Conservation (phyloP, 2,329 filamentous ascomycete genomes). For the Fusarium lyarnte region DNA sequence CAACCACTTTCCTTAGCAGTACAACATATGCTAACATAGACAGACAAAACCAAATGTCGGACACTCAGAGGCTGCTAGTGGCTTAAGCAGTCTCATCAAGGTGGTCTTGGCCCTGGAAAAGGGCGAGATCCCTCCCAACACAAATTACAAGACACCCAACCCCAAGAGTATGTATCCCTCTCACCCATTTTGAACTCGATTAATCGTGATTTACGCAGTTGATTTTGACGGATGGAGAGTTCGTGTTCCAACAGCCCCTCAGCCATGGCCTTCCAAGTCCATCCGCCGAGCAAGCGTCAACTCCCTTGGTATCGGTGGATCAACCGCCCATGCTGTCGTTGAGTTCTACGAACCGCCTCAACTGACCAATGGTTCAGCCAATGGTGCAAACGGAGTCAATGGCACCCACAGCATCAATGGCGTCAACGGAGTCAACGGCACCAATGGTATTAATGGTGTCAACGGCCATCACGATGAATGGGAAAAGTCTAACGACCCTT, state of each 20-base stretch:
- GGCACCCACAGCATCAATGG: background rate
- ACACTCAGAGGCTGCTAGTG: slow-evolving; percentile 44
- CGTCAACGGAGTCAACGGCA: background rate
- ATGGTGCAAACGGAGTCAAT: background rate
- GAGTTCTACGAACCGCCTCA: slow-evolving; percentile 37
- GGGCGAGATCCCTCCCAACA: slow-evolving; percentile 41
- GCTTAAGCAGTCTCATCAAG: slow-evolving; percentile 44
- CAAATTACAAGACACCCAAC: slow-evolving; percentile 38
- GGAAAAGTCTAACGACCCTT: background rate
- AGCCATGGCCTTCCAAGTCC: slow-evolving; percentile 38
- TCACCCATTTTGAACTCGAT: background rate
- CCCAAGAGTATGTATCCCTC: slow-evolving; percentile 30
- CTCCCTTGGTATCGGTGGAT: slow-evolving; percentile 55
- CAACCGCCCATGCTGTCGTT: slow-evolving; percentile 56
- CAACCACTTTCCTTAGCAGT: fast-evolving
- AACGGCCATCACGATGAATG: slow-evolving; percentile 9
- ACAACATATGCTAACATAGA: slow-evolving; percentile 15
- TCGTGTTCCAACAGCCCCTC: slow-evolving; percentile 30
- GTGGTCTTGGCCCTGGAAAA: slow-evolving; percentile 40
- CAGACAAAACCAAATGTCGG: slow-evolving; percentile 43
- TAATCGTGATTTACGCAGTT: slow-evolving; percentile 13
- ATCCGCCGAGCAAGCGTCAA: slow-evolving; percentile 45
- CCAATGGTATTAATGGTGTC: background rate
- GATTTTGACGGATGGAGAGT: slow-evolving; percentile 40
- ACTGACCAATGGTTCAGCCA: background rate